A percentile compares a stretch with the other conserved stretches of the same genome.
These are phyloP conservation scores for Rubia occidens DNA, from an alignment of 305 asterid species.

Conservation along the genomic window DNA sequence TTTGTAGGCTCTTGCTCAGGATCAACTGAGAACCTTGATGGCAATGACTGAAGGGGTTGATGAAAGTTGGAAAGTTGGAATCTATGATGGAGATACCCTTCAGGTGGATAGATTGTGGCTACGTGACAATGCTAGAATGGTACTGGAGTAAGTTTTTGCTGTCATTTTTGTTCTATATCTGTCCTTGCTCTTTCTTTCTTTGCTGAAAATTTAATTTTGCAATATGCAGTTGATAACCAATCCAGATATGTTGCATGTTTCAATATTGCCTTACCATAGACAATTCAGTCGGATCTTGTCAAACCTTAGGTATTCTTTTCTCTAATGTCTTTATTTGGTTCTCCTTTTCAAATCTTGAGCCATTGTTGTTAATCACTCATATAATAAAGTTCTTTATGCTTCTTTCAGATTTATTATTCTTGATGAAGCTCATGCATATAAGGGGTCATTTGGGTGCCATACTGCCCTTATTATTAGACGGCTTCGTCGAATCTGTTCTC, in stretches of 20 bases:
- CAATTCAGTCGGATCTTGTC: constrained; percentile 70
- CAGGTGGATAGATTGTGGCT: constrained; percentile 70
- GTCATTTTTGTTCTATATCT: constrained; percentile 18
- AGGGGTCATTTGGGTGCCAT: constrained; percentile 93
- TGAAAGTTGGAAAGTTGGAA: constrained; percentile 61
- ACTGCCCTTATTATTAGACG: constrained; percentile 83
- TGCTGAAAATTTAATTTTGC: constrained; percentile 23
- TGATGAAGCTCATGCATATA: constrained; percentile 90
- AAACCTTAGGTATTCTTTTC: constrained; percentile 56
- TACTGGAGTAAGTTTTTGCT: constrained; percentile 28
- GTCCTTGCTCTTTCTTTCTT: constrained; percentile 5
- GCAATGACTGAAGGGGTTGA: constrained; percentile 50
- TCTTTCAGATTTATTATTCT: constrained; percentile 58
- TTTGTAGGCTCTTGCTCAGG: constrained; percentile 93
- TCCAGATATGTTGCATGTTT: constrained; percentile 93
- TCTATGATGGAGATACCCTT: constrained; percentile 94
- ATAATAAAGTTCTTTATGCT: not conserved
- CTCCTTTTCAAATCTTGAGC: not conserved
- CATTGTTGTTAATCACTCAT: not conserved
- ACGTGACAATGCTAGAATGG: constrained; percentile 88
- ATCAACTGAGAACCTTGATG: constrained; percentile 70
- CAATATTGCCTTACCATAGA: constrained; percentile 77
- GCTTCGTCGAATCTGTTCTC: constrained; percentile 87
- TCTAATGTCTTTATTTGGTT: constrained; percentile 9
- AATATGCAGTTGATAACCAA: constrained; percentile 79